A percentile compares a stretch with the other conserved stretches of the same genome.
Conservation (phyloP, 352 stramenopile genomes). For the Phytophthora europaea region DNA sequence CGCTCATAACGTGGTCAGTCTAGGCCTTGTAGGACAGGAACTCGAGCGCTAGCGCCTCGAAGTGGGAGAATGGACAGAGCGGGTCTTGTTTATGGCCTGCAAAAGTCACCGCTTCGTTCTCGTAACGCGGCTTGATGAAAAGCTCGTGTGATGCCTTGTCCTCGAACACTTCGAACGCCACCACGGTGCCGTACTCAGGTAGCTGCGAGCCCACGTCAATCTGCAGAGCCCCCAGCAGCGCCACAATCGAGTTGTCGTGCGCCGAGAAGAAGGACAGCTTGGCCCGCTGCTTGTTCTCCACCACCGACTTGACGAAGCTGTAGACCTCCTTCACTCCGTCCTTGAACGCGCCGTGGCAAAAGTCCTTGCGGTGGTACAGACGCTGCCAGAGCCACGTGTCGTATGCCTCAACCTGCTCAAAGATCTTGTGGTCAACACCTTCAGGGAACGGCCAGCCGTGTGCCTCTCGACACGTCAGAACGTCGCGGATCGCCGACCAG, state of each 20-base stretch:
- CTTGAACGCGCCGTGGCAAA: conserved; percentile 72
- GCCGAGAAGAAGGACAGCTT: conserved; percentile 88
- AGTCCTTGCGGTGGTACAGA: conserved; percentile 70
- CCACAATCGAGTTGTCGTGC: conserved; percentile 89
- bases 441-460: conserved; percentile 74
- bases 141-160: conserved; percentile 49
- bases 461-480: conserved; percentile 69
- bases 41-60: conserved; percentile 60
- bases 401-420: conserved; percentile 66
- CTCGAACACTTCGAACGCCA: conserved; percentile 81
- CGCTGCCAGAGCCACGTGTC: conserved; percentile 87
- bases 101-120: conserved; percentile 60
- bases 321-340: conserved; percentile 73
- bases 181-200: conserved; percentile 76
- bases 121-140: conserved; percentile 73
- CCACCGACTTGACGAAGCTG: conserved; percentile 56
- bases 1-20: not conserved
- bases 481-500: conserved; percentile 81
- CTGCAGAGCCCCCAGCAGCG: conserved; percentile 73
- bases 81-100: conserved; percentile 62
- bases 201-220: conserved; percentile 66
- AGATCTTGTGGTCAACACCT: conserved; percentile 71
- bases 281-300: conserved; percentile 41
- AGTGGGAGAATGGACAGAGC: conserved; percentile 71
- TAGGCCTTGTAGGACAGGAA: conserved; percentile 54